phyloP scores from a whole-genome alignment of 306 rosid genomes.

The Inga laurina region DNA sequence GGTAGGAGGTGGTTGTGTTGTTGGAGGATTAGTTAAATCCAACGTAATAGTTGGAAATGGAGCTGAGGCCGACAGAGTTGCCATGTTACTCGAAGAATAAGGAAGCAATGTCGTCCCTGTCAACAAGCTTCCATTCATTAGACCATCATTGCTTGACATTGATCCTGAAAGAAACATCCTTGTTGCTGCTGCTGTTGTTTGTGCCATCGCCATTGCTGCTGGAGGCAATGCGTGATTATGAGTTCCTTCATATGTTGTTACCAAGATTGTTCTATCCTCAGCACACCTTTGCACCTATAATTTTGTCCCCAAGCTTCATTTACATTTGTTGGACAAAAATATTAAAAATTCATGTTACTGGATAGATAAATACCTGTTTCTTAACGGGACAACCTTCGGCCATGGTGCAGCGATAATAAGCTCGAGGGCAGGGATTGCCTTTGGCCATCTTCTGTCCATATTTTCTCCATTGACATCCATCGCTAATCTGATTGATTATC shows the following conservation, averaged over 20 bases:
- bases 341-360: too few relatives aligned
- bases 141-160: constrained; percentile 67
- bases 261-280: constrained; percentile 64
- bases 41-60: constrained; percentile 89
- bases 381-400: constrained; percentile 80
- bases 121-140: constrained; percentile 60
- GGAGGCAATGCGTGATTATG: constrained; percentile 89
- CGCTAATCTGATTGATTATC: constrained; percentile 53
- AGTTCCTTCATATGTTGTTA: constrained; percentile 85
- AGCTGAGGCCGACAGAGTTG: constrained; percentile 85
- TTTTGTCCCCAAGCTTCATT: background rate
- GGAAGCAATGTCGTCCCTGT: constrained; percentile 63
- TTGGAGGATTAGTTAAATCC: constrained; percentile 72
- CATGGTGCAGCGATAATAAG: constrained; percentile 88
- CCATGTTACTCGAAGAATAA: constrained; percentile 72
- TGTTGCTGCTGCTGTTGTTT: constrained; percentile 77
- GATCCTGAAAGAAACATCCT: constrained; percentile 82
- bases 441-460: constrained; percentile 94
- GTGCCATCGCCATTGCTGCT: constrained; percentile 83
- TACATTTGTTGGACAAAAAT: too few relatives aligned
- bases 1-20: constrained; percentile 25
- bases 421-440: constrained; percentile 91
- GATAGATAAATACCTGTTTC: constrained; percentile 58
- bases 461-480: constrained; percentile 97
- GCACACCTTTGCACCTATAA: constrained; percentile 92